Conservation (phyloP, 331 rosid species). For the Dryas integrifolia region DNA sequence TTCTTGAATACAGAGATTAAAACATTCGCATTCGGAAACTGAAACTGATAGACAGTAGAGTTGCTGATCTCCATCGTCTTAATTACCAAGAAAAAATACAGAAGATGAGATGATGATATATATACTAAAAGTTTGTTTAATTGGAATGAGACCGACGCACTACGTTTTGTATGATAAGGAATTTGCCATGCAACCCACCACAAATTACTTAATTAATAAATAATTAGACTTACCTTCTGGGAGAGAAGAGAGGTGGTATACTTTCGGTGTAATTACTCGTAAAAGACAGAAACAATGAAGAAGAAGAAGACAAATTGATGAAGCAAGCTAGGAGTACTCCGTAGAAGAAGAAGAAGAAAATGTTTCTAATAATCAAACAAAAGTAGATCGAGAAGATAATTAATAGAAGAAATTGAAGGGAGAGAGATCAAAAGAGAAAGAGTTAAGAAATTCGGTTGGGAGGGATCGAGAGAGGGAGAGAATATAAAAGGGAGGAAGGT, state of each 20-base stretch:
- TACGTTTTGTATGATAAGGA: slow-evolving; percentile 10
- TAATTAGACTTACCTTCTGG: slow-evolving; percentile 30
- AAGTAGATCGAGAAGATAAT: slow-evolving; percentile 10
- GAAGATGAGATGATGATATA: background rate
- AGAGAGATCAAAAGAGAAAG: slow-evolving; percentile 7
- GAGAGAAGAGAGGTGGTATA: slow-evolving; percentile 5
- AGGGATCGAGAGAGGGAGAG: slow-evolving; percentile 31
- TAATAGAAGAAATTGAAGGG: background rate
- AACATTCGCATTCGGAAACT: too few species aligned
- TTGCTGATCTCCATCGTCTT: background rate
- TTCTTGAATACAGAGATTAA: too few species aligned
- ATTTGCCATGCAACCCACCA: slow-evolving; percentile 18
- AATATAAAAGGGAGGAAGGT: slow-evolving; percentile 34
- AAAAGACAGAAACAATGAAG: slow-evolving; percentile 38
- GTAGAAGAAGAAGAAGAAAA: slow-evolving; percentile 13
- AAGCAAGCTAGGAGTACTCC: background rate
- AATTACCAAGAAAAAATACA: background rate
- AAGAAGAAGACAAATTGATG: slow-evolving; percentile 39
- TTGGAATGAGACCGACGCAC: background rate
- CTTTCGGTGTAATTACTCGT: slow-evolving; percentile 21
- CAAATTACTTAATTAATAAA: background rate
- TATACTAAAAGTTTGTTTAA: background rate
- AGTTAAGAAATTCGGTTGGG: slow-evolving; percentile 37
- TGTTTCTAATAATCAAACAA: slow-evolving; percentile 13
- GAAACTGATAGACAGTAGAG: too few species aligned